phyloP scores from a whole-genome alignment of 1,284 basidiomycete species.

The Microbotryum intermedium region DNA sequence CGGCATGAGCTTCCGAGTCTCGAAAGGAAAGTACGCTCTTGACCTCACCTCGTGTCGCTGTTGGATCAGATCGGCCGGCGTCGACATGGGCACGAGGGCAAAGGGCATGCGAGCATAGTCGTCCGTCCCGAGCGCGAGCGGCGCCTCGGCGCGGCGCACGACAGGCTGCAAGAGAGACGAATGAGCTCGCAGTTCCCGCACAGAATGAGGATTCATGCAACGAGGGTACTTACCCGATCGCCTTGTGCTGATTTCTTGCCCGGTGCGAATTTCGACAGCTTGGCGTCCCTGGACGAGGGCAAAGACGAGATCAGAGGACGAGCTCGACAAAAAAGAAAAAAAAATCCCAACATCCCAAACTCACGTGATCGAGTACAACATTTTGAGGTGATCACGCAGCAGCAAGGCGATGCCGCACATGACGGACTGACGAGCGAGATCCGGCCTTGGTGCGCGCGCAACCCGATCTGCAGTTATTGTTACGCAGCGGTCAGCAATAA shows the following conservation, averaged over 20 bases:
- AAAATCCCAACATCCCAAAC: slow-evolving; percentile 42
- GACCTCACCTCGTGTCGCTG: slow-evolving; percentile 53
- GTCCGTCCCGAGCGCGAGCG: slow-evolving; percentile 43
- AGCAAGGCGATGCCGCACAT: slow-evolving; percentile 71
- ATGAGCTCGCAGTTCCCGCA: background rate
- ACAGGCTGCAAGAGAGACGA: slow-evolving; percentile 34
- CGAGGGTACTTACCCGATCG: no score
- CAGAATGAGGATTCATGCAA: no score
- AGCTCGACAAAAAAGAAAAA: slow-evolving; percentile 55
- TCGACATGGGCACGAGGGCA: slow-evolving; percentile 52
- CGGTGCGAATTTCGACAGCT: no score
- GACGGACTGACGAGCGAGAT: slow-evolving; percentile 49
- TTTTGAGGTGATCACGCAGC: slow-evolving; percentile 72
- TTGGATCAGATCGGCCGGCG: slow-evolving; percentile 49
- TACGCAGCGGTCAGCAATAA: background rate
- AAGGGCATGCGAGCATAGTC: slow-evolving; percentile 61
- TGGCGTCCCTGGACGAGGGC: background rate
- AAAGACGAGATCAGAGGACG: slow-evolving; percentile 37
- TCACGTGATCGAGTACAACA: slow-evolving; percentile 69
- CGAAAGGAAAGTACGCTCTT: background rate
- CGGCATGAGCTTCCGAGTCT: background rate
- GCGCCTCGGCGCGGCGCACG: slow-evolving; percentile 43
- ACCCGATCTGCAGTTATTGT: background rate
- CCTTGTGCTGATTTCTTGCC: background rate
- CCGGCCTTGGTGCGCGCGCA: background rate